Base-by-base conservation (phyloP, 768 basidiomycete species). In the Lactarius sanguifluus region DNA sequence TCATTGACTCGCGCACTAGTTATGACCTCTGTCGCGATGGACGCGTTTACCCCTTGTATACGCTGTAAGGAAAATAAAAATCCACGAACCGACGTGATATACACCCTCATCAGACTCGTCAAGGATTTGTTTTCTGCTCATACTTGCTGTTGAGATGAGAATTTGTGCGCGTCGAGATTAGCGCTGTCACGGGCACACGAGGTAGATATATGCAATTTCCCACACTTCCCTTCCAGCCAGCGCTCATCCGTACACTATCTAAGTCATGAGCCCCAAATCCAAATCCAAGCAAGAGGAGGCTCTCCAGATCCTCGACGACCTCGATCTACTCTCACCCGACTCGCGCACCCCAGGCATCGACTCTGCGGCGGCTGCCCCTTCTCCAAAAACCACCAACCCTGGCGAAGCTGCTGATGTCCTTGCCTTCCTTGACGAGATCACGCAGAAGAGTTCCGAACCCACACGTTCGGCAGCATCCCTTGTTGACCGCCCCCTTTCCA, bases 391-490 rank as follows among this genome's bases (percentile, higher is more conserved):
- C 10, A 72, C 72, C 56, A 80, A 79, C 45, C 84, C 85, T 68
- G 87, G 86, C 38, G 90, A 95, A 71, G 85, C 85, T 64, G 86
- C 89, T 3, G 91, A 93, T 68, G 94, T 92, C 30, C 85, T 96
- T 32, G 94, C 94, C 18, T 96, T 96, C 80, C 85, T 97, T 50
- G 92, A 97, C 75, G 93, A 97, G 78, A 93, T 96, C 70, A 94
- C 92, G 0, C 92, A 92, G 84, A 96, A 94, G 78, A 90, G 88
- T 76, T 82, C 89, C 7, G 91, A 91, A 70, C 89, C 91, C 15
- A 85, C 88, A 23, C 86, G 89, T 32, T 72, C 84, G 5, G 77
- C 87, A 18, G 77, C 83, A 34, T 81, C 83, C 20, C 83, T 84
- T 70, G 77, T 84, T 64, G 86, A 87, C 59, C 79, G 85, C 18